A percentile compares a stretch with the other conserved stretches of the same genome.
Conservation (phyloP, 192 early-diverging fungal species). For the Chytriomyces sp. region DNA sequence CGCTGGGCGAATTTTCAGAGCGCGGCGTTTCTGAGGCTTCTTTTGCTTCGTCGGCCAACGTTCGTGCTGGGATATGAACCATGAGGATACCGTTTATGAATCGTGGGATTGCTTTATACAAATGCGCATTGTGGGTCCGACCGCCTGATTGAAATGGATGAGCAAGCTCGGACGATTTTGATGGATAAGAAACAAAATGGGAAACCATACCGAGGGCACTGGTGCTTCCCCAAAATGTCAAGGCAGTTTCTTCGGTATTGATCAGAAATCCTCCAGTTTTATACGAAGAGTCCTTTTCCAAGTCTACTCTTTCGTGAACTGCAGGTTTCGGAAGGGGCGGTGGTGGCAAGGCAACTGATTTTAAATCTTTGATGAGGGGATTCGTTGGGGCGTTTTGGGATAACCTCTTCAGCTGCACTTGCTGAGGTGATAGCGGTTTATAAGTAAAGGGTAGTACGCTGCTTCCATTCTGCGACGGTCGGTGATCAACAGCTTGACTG, state of each 20-base stretch:
- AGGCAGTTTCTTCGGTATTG: background rate
- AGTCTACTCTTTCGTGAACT: background rate
- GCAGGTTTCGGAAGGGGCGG: too few species aligned
- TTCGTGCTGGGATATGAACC: constrained; percentile 28
- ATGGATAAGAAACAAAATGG: background rate
- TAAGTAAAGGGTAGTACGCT: background rate
- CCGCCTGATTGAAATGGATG: constrained; percentile 5
- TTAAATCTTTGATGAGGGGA: too few species aligned
- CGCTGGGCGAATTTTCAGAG: background rate
- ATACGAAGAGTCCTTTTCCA: background rate
- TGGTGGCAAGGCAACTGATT: too few species aligned
- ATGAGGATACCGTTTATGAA: constrained; percentile 18
- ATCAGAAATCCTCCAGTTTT: constrained; percentile 20
- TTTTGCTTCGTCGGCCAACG: background rate
- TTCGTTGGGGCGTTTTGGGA: too few species aligned
- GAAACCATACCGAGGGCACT: constrained; percentile 13
- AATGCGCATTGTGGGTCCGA: constrained; percentile 8
- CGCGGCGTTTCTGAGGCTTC: background rate
- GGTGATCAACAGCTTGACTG: too few species aligned
- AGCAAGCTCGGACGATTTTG: background rate
- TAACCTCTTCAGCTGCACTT: background rate
- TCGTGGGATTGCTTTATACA: constrained; percentile 20
- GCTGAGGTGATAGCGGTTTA: background rate
- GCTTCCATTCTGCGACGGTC: too few species aligned
- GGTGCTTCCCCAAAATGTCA: constrained; percentile 25